phyloP scores from a whole-genome alignment of 2,329 filamentous ascomycete species.

The Monosporascus cannonballus region DNA sequence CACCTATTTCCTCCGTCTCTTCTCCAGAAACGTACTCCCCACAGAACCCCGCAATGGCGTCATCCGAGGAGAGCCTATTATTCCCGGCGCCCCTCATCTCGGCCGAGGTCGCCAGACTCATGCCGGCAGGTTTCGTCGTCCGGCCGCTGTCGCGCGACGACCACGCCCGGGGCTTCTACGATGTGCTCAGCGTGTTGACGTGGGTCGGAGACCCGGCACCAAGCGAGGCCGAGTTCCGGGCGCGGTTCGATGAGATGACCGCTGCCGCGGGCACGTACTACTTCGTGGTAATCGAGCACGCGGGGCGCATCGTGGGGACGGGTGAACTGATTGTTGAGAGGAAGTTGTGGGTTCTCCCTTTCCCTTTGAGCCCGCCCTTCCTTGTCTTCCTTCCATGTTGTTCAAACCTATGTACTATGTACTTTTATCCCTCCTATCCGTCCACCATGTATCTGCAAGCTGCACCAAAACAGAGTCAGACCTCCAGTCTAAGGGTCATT shows the following conservation, averaged over 20 bases:
- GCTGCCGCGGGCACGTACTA: slow-evolving; percentile 52
- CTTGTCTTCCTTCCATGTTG: too few relatives aligned
- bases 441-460: too few relatives aligned
- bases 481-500: too few relatives aligned
- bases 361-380: not conserved
- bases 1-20: too few relatives aligned
- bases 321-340: slow-evolving; percentile 72
- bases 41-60: too few relatives aligned
- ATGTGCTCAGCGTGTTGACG: slow-evolving; percentile 69
- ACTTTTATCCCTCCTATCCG: too few relatives aligned
- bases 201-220: slow-evolving; percentile 72
- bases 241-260: slow-evolving; percentile 57
- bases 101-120: slow-evolving; percentile 48
- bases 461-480: too few relatives aligned
- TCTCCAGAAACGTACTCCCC: too few relatives aligned
- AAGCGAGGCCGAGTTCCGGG: slow-evolving; percentile 36
- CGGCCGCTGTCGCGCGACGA: slow-evolving; percentile 64
- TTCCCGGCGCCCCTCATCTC: slow-evolving; percentile 64
- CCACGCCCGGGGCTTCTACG: slow-evolving; percentile 65
- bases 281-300: slow-evolving; percentile 63
- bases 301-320: slow-evolving; percentile 61
- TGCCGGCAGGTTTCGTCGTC: slow-evolving; percentile 65
- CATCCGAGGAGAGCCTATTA: slow-evolving; percentile 29
- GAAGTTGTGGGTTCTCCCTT: slow-evolving; percentile 55
- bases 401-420: too few relatives aligned